Base-by-base conservation (phyloP, 768 basidiomycete species). In the Tylopilus rubrobrunneus region DNA sequence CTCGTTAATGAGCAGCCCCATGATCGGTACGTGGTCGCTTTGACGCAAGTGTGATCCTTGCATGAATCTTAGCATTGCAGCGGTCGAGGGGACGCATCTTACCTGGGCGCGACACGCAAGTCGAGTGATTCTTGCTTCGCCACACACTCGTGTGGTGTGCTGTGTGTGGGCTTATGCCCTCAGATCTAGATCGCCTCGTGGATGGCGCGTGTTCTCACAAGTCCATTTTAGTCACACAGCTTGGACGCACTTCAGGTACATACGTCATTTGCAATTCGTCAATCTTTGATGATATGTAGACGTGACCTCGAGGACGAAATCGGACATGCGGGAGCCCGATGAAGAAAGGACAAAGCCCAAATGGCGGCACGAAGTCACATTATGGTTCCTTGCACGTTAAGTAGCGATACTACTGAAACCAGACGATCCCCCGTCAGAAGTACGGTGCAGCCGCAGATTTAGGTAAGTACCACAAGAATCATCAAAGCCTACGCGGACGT, bases 1-100 rank as follows among this genome's bases (percentile, higher is more conserved):
- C 36, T 67, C 65, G 43, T 66, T 43, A 10, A 68, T 17, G 5
- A 65, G 31, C 6, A 67, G 9, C 4, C 55, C 62, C 64, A 65
- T 65, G 31, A 5, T 48, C 15, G 6, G 41, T 25, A 10, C 6
- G 23, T 31, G 7, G 34, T 54, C 41, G 7, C 44, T 44, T 23
- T 21, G 29, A 17, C n/a, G 19, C n/a, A 11, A 25, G 14, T 19
- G 28, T 36, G 17, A 14, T 37, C 33, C 37, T 43, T 17, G 29
- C 25, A 33, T 10, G 21, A 25, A 15, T 27, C 31, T 39, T 42
- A 4, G 23, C 39, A 21, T 15, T 31, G 31, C 25, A 36, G 21
- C 27, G n/a, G 21, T 17, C 6, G 40, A 39, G 10, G 12, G 25
- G 11, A 34, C 29, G 19, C 23, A 29, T 1, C 61, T 51, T 39